These are phyloP conservation scores for Pleurotus tuber-regium DNA, from an alignment of 768 basidiomycete species.

Conservation along the genomic window DNA sequence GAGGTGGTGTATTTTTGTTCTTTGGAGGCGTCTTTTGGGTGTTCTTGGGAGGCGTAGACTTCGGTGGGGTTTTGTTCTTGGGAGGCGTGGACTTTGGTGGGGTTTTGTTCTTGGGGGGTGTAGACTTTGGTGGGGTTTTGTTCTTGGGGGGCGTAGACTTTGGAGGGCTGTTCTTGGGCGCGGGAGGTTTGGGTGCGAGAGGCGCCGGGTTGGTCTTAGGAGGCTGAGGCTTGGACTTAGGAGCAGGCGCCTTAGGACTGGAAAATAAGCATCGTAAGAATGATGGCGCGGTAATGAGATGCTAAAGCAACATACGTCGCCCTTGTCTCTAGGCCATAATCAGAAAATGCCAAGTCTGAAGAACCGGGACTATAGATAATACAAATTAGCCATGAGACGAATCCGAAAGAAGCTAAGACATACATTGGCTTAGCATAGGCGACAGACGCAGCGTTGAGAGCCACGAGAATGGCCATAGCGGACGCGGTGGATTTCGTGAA, in stretches of 20 bases:
- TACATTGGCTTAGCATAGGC: slow-evolving; percentile 8
- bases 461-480: slow-evolving; percentile 8
- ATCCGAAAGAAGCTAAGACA: neutral
- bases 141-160: neutral
- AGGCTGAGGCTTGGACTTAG: neutral
- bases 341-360: neutral
- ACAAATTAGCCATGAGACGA: too few species aligned
- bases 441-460: slow-evolving; percentile 5
- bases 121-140: neutral
- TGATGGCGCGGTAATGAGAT: neutral
- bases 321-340: neutral
- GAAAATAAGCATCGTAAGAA: neutral
- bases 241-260: neutral
- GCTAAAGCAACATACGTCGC: neutral
- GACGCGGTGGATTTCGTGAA: slow-evolving; percentile 7
- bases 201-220: neutral
- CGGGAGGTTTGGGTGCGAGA: neutral
- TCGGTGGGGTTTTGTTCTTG: too few species aligned
- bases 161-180: neutral
- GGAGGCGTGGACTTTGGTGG: neutral
- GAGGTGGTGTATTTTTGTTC: too few species aligned
- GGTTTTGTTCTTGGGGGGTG: neutral
- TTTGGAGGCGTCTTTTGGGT: too few species aligned
- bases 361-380: neutral
- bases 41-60: neutral